Base-by-base conservation (phyloP, 352 stramenopile species). In the Phytopythium litorale region DNA sequence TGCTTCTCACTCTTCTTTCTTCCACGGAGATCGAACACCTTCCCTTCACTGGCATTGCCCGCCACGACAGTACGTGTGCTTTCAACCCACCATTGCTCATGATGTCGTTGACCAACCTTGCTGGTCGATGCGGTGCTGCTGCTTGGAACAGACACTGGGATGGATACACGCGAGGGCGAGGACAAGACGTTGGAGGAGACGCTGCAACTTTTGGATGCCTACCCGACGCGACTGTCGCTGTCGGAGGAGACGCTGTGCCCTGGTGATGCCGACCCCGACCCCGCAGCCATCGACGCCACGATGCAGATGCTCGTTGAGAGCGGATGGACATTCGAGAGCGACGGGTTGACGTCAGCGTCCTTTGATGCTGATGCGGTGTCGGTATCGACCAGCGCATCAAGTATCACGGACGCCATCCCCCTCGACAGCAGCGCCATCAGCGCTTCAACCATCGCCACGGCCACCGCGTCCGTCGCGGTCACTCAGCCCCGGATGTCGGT, bases 301-400 rank as follows among this genome's bases (percentile, higher is more conserved):
- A 60, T 60, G 55, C 55, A 60, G 38, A 60, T 60, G 55, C 55
- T 60, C 42, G 40, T 51, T 15, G 55, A 60, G 38, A 60, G 55
- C 18, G 55, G 55, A 6, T 60, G 55, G 55, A 50, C 30, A 38
- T 60, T 51, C 37, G 55, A 60, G 38, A 32, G 38, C 55, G 28
- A 28, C 3, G 32, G 48, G 1, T 6, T 30, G 12, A 11, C n/a
- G 11, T 32, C n/a, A 23, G 38, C 16, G 21, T 28, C 37, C 2
- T 40, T 40, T 21, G 37, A 37, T 23, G 40, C 55, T 16, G 40
- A 60, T 23, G 35, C 33, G 7, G 8, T 50, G 0, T 3, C 55
- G 3, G 28, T 60, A 16, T 35, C 32, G 11, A 37, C 35, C n/a
- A 9, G 15, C n/a, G 8, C 53, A 3, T 6, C 19, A n/a, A 3